Evolutionary conservation across 495 filamentous ascomycete species (phyloP).

Genomic region (Penicillium arizonense): DNA sequence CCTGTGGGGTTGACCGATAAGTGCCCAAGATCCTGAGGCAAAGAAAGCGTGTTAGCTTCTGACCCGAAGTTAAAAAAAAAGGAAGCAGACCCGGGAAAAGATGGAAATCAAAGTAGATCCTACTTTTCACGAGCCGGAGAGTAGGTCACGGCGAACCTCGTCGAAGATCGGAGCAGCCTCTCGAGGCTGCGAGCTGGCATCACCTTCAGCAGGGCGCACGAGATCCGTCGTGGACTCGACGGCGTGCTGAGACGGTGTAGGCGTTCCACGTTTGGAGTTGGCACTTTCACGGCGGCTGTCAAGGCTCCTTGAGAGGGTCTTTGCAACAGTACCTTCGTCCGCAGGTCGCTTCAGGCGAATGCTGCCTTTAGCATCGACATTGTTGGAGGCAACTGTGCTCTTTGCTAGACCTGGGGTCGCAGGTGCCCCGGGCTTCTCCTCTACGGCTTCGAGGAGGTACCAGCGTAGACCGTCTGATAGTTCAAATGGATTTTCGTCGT

Average conservation of each 20-base stretch:
- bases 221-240: slow-evolving; percentile 40
- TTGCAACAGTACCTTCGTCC: slow-evolving; percentile 61
- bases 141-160: slow-evolving; percentile 51
- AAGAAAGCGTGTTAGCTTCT: slow-evolving; percentile 4
- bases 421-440: slow-evolving; percentile 95
- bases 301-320: slow-evolving; percentile 79
- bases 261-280: slow-evolving; percentile 66
- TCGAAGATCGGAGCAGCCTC: slow-evolving; percentile 42
- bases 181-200: slow-evolving; percentile 29
- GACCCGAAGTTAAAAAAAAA: neutral
- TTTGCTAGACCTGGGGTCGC: slow-evolving; percentile 84
- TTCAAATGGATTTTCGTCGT: slow-evolving; percentile 97
- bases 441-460: slow-evolving; percentile 90
- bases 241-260: slow-evolving; percentile 31
- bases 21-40: neutral
- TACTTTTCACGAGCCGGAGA: slow-evolving; percentile 45
- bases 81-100: slow-evolving; percentile 22
- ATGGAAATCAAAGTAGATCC: slow-evolving; percentile 9
- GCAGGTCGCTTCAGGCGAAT: slow-evolving; percentile 55
- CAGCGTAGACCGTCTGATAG: slow-evolving; percentile 92
- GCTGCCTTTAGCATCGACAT: slow-evolving; percentile 80
- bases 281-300: slow-evolving; percentile 88
- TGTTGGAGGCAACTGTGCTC: slow-evolving; percentile 84
- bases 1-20: slow-evolving; percentile 2
- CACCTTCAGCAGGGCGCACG: slow-evolving; percentile 32